Conservation (phyloP, 2,329 filamentous ascomycete species). For the Talaromyces albobiverticillius region DNA sequence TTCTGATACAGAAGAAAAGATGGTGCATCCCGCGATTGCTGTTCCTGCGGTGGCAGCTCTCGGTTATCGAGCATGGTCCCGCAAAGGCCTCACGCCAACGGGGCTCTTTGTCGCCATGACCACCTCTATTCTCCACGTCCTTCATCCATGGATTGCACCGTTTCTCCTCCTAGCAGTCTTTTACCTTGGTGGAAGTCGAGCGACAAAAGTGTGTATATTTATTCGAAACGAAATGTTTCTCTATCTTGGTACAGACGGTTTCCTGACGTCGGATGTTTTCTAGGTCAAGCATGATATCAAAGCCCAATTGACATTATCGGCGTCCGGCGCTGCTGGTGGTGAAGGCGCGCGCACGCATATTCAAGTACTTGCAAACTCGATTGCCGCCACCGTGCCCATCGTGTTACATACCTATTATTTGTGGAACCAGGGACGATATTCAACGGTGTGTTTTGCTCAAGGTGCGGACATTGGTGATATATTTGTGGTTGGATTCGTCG, state of each 20-base stretch:
- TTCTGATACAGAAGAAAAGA: not conserved
- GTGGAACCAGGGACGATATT: slow-evolving; percentile 15
- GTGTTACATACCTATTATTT: slow-evolving; percentile 50
- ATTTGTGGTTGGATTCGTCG: slow-evolving; percentile 39
- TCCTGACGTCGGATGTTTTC: not conserved
- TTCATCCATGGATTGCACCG: slow-evolving; percentile 94
- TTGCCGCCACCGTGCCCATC: slow-evolving; percentile 67
- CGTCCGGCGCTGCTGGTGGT: slow-evolving; percentile 67
- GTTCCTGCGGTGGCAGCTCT: slow-evolving; percentile 54
- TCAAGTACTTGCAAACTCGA: slow-evolving; percentile 88
- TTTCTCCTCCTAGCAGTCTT: slow-evolving; percentile 80
- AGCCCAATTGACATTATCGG: slow-evolving; percentile 72
- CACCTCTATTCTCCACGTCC: slow-evolving; percentile 75
- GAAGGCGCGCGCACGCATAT: slow-evolving; percentile 81
- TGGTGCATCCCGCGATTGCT: slow-evolving; percentile 45
- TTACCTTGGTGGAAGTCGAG: slow-evolving; percentile 79
- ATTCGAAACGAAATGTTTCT: not conserved
- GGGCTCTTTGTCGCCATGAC: slow-evolving; percentile 70
- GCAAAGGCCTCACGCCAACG: slow-evolving; percentile 72
- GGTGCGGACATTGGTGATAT: slow-evolving; percentile 32
- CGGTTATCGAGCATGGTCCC: slow-evolving; percentile 65
- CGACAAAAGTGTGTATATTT: slow-evolving; percentile 65
- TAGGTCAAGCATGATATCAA: slow-evolving; percentile 87
- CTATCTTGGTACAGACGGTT: not conserved
- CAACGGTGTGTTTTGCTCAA: slow-evolving; percentile 37